Percentiles rank a stretch among this genome's conserved stretches.
phyloP scores from a whole-genome alignment of 73 alveolate genomes.

The Stentor coeruleus region DNA sequence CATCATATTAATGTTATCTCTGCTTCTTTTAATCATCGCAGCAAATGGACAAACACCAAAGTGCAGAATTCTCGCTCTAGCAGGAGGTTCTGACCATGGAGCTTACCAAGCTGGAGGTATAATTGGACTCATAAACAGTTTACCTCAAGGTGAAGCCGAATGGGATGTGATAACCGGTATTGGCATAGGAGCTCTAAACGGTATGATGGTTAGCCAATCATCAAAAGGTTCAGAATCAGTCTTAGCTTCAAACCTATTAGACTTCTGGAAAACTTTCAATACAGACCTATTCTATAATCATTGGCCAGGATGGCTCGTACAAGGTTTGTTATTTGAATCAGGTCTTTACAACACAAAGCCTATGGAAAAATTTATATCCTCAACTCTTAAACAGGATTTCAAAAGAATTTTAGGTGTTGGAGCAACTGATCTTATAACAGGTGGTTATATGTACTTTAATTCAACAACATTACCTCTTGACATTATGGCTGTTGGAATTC shows the following conservation, averaged over 20 bases:
- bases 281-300: background rate
- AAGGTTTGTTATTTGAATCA: background rate
- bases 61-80: constrained; percentile 46
- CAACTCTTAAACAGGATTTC: background rate
- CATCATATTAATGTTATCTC: too few species aligned
- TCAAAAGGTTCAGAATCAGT: constrained; percentile 46
- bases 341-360: constrained; percentile 4
- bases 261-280: background rate
- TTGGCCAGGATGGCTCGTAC: constrained; percentile 9
- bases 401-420: background rate
- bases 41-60: too few species aligned
- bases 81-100: constrained; percentile 65
- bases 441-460: background rate
- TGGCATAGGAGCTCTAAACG: constrained; percentile 63
- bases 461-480: background rate
- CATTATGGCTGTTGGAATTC: background rate
- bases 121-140: constrained; percentile 33
- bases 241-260: background rate
- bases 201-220: constrained; percentile 33
- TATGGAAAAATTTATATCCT: background rate
- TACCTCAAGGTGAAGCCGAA: constrained; percentile 40
- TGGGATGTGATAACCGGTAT: constrained; percentile 65
- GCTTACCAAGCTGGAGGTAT: constrained; percentile 66
- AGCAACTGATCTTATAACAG: background rate
- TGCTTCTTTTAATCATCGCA: too few species aligned